Conservation (phyloP, 2,329 filamentous ascomycete species). For the Ascomycota sp. region DNA sequence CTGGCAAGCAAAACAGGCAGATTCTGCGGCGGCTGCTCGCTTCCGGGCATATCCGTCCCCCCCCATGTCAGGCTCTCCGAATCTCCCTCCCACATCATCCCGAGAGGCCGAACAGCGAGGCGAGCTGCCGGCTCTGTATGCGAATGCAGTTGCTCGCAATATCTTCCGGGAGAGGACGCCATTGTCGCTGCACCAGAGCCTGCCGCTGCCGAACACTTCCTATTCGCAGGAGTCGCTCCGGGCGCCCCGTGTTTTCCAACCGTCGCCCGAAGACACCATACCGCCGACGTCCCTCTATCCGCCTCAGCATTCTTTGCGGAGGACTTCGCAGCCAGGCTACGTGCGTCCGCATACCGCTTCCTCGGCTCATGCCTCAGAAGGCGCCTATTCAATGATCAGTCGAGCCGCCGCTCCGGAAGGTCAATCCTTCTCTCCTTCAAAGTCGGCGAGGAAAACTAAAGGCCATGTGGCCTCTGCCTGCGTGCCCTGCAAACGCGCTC, state of each 20-base stretch:
- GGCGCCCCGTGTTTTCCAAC: conserved; percentile 8
- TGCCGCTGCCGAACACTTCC: conserved; percentile 7
- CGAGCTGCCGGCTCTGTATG: conserved; percentile 22
- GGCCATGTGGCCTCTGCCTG: conserved; percentile 72
- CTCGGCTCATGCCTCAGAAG: conserved; percentile 3
- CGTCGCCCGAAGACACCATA: conserved; percentile 6
- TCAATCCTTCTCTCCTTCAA: conserved; percentile 31
- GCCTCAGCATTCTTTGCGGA: conserved; percentile 5
- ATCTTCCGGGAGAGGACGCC: conserved; percentile 22
- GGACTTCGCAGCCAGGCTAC: conserved; percentile 1
- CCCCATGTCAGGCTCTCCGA: conserved; percentile 54
- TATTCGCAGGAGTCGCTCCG: conserved; percentile 10
- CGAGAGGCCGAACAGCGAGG: conserved; percentile 35
- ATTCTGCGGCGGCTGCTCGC: conserved; percentile 30
- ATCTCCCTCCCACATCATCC: conserved; percentile 35
- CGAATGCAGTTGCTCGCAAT: conserved; percentile 24
- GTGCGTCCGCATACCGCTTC: conserved; percentile 7
- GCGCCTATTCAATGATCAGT: conserved; percentile 7
- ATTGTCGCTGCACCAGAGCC: conserved; percentile 3
- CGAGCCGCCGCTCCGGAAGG: conserved; percentile 21
- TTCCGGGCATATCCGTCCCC: conserved; percentile 47
- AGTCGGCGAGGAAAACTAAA: conserved; percentile 48
- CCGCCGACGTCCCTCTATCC: conserved; percentile 7
- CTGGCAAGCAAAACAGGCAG: conserved; percentile 28
- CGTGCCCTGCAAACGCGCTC: conserved; percentile 68